Evolutionary conservation across 805 yeast genomes (phyloP).

Genomic region (Ogataea angusta): DNA sequence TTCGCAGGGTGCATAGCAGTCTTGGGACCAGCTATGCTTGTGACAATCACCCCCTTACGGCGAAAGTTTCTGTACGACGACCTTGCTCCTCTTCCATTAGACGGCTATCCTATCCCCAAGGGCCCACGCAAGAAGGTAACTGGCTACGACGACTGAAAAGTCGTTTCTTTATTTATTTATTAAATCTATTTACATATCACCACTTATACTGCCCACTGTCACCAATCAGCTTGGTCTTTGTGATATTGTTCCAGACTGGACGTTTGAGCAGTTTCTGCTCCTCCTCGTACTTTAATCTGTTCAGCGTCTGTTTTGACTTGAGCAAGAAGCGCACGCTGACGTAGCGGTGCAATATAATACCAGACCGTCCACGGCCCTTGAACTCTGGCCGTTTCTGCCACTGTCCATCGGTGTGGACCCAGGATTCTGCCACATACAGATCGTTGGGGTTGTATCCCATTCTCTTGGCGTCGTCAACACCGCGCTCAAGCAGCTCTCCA

Average conservation of each 20-base stretch:
- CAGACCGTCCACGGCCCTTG: constrained; percentile 89
- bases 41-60: constrained; percentile 63
- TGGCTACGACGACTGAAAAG: constrained; percentile 52
- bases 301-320: constrained; percentile 60
- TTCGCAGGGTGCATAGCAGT: constrained; percentile 61
- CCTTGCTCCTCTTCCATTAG: constrained; percentile 59
- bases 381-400: constrained; percentile 69
- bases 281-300: constrained; percentile 59
- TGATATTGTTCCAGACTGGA: constrained; percentile 41
- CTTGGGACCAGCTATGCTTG: constrained; percentile 62
- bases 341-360: constrained; percentile 70
- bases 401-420: constrained; percentile 89
- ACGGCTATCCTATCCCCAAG: constrained; percentile 53
- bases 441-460: constrained; percentile 58
- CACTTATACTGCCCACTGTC: constrained; percentile 54
- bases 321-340: constrained; percentile 80
- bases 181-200: constrained; percentile 32
- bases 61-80: constrained; percentile 63
- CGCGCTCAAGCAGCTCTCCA: constrained; percentile 69
- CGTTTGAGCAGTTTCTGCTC: constrained; percentile 43
- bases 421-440: constrained; percentile 72
- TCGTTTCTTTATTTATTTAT: constrained; percentile 3
- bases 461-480: constrained; percentile 63
- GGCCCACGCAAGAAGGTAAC: constrained; percentile 47
- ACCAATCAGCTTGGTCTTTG: constrained; percentile 46